Base-by-base conservation (phyloP, 306 rosid genomes). In the apple (Malus domestica) region DNA sequence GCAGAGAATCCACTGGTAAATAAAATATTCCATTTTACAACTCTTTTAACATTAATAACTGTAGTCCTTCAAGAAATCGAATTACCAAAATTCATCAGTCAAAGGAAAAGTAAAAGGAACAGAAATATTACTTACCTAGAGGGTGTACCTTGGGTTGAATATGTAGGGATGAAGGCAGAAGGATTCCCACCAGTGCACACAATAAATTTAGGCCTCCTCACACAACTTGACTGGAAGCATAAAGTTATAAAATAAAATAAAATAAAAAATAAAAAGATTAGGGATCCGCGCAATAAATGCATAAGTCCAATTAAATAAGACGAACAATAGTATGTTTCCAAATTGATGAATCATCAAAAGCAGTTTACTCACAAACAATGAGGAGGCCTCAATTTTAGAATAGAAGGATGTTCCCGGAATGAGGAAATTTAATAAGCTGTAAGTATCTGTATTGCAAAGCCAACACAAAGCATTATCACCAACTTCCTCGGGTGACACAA, bases 181-280 rank as follows among this genome's bases (percentile, higher is more conserved):
- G 93, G 82, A 84, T 85, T 92, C 79, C 97, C 99, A 2, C 99
- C 99, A 32, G 97, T 89, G 87, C 97, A 92, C 85, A 95, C 71
- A 81, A 95, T 95, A 78, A 95, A 95, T 86, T 92, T 95, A 33
- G 96, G 97, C 57, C 99, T 89, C 82, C 99, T 85, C 82, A 92
- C 96, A 73, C 97, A 92, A 51, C 91, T 76, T 87, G 97, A 86
- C 99, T 95, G 72, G 12, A 72, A n/a, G 52, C 32, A 87, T 68
- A 81, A 83, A 71, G 51, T n/a, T 35, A 20, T 23, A 35, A 10
- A 66, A 46, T 12, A 25, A 35, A 35, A 35, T 5, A 35, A 35
- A 6, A 32, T 0, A 4, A 32, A 32, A 32, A 32, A 5, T 0
- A 5, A 38, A 62, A 61, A 19, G 42, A 64, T 64, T 32, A 64